Percentiles rank a stretch among this genome's conserved stretches.
These are phyloP conservation scores for Polygonum maritimum DNA, from an alignment of 148 eudicot species.

Conservation along the genomic window DNA sequence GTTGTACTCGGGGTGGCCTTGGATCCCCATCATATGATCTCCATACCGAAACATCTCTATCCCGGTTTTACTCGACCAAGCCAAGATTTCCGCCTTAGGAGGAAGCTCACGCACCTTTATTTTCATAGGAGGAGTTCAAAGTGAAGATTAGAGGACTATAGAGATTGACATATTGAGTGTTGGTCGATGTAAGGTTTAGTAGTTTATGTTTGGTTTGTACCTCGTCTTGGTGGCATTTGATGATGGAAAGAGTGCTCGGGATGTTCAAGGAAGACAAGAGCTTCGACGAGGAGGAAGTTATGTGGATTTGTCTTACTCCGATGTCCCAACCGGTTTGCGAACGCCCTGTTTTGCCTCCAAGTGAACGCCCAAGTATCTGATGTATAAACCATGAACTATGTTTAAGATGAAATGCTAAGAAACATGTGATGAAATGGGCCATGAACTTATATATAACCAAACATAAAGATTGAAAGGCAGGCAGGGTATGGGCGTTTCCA, in stretches of 20 bases:
- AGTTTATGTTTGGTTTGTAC: slow-evolving; percentile 18
- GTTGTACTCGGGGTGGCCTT: slow-evolving; percentile 94
- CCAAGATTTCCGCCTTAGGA: slow-evolving; percentile 70
- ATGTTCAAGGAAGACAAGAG: slow-evolving; percentile 30
- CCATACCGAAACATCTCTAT: slow-evolving; percentile 72
- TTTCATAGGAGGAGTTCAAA: neutral
- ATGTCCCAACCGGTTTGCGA: slow-evolving; percentile 78
- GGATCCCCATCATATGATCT: slow-evolving; percentile 86
- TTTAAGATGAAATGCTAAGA: neutral
- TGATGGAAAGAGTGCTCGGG: slow-evolving; percentile 40
- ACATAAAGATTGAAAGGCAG: no score
- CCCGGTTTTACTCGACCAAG: slow-evolving; percentile 58
- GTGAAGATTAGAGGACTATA: neutral
- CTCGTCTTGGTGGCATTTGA: slow-evolving; percentile 88
- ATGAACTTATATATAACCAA: neutral
- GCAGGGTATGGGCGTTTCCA: neutral
- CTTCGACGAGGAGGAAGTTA: slow-evolving; percentile 32
- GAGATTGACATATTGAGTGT: neutral
- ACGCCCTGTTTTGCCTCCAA: slow-evolving; percentile 62
- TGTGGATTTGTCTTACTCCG: slow-evolving; percentile 44
- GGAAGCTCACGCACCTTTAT: slow-evolving; percentile 65
- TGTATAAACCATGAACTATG: no score
- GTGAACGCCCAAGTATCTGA: slow-evolving; percentile 57
- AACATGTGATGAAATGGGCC: no score
- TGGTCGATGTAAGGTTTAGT: neutral